Percentiles rank a stretch among this genome's conserved stretches.
These are phyloP conservation scores for Paramecium sonneborni DNA, from an alignment of 73 alveolate genomes.

Conservation along the genomic window DNA sequence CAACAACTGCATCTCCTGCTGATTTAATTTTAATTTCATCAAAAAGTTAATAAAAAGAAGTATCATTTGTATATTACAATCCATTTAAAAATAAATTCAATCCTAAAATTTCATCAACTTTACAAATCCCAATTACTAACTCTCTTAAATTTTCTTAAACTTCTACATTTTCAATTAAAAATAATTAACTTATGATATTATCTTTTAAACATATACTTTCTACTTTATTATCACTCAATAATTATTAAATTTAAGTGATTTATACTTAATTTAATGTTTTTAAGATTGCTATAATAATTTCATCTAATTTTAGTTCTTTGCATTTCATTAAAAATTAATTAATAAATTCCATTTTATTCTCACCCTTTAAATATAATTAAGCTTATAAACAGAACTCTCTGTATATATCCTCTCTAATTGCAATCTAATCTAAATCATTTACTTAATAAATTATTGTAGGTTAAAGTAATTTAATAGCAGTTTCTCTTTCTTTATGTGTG, in stretches of 20 bases:
- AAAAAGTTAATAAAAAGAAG: neutral
- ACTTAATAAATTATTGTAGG: neutral
- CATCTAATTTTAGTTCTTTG: neutral
- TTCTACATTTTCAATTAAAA: neutral
- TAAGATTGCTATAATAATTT: neutral
- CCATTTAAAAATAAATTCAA: neutral
- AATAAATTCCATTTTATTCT: neutral
- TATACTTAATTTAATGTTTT: neutral
- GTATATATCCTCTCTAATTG: neutral
- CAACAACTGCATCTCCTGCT: constrained; percentile 20
- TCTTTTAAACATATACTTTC: neutral
- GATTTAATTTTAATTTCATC: neutral
- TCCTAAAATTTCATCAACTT: constrained; percentile 7
- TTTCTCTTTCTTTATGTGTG: neutral
- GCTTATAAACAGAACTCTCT: neutral
- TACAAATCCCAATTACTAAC: neutral
- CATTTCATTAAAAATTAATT: neutral
- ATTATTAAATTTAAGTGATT: neutral
- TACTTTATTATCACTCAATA: neutral
- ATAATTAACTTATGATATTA: neutral
- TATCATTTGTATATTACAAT: neutral
- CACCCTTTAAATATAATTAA: neutral
- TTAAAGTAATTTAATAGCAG: neutral
- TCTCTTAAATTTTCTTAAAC: neutral
- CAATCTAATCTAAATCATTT: neutral